A percentile compares a stretch with the other conserved stretches of the same genome.
Conservation (phyloP, 371 early-diverging fungal genomes). For the Nematocida parisii region DNA sequence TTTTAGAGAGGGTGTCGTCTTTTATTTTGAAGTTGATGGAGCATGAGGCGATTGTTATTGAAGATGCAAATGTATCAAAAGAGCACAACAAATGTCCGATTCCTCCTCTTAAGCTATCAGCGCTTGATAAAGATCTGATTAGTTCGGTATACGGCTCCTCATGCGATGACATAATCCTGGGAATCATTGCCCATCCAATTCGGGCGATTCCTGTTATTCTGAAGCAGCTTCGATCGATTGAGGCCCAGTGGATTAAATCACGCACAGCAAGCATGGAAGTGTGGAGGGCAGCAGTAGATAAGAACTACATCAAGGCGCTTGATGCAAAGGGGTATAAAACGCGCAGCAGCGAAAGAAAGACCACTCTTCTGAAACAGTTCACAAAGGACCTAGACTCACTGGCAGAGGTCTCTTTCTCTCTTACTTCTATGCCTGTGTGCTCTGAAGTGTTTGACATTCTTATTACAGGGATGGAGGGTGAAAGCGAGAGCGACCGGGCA, state of each 20-base stretch:
- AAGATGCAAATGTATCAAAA: constrained; percentile 27
- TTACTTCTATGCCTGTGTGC: constrained; percentile 63
- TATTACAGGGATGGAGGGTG: constrained; percentile 63
- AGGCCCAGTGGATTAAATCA: constrained; percentile 82
- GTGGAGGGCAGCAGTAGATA: constrained; percentile 85
- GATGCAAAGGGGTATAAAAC: constrained; percentile 85
- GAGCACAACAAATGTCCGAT: constrained; percentile 11
- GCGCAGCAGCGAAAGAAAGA: constrained; percentile 80
- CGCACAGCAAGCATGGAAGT: constrained; percentile 83
- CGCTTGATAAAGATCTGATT: constrained; percentile 75
- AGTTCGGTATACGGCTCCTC: constrained; percentile 67
- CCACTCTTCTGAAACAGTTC: constrained; percentile 76
- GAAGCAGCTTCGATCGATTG: constrained; percentile 87
- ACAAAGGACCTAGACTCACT: constrained; percentile 78
- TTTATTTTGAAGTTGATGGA: constrained; percentile 84
- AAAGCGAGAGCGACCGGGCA: constrained; percentile 15
- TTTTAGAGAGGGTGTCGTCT: constrained; percentile 83
- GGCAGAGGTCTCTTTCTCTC: constrained; percentile 69
- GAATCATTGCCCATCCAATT: constrained; percentile 82
- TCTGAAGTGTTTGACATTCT: constrained; percentile 67
- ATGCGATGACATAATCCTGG: constrained; percentile 71
- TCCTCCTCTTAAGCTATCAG: constrained; percentile 34
- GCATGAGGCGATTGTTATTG: constrained; percentile 72
- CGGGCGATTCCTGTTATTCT: constrained; percentile 88
- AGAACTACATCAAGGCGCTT: constrained; percentile 88